A percentile compares a stretch with the other conserved stretches of the same genome.
Evolutionary conservation across 1,284 basidiomycete species (phyloP).

Genomic region (Gymnopus androsaceus): DNA sequence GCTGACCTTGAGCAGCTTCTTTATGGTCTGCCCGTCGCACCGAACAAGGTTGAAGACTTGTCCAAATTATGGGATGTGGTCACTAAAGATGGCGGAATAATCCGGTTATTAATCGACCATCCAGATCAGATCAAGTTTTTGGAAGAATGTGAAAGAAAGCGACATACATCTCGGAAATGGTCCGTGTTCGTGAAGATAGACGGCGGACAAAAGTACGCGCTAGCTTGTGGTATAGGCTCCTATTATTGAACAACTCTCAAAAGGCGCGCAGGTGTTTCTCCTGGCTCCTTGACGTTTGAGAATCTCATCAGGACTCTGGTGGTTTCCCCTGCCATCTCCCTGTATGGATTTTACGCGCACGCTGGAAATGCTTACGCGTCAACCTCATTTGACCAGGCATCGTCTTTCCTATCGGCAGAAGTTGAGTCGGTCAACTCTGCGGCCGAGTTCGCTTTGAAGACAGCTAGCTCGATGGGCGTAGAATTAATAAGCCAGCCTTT

Average conservation of each 20-base stretch:
- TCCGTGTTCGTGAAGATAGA: slow-evolving; percentile 83
- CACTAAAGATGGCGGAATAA: slow-evolving; percentile 48
- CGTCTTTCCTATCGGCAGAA: slow-evolving; percentile 69
- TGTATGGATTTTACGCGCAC: slow-evolving; percentile 87
- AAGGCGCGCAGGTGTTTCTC: slow-evolving; percentile 81
- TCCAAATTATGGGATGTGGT: slow-evolving; percentile 60
- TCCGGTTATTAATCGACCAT: slow-evolving; percentile 78
- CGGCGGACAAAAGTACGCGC: slow-evolving; percentile 66
- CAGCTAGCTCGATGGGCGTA: slow-evolving; percentile 41
- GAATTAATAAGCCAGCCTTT: slow-evolving; percentile 48
- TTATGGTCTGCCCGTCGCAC: slow-evolving; percentile 72
- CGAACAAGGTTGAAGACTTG: slow-evolving; percentile 76
- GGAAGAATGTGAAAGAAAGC: slow-evolving; percentile 53
- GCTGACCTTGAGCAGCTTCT: slow-evolving; percentile 57
- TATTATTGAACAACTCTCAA: not conserved
- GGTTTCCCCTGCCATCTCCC: slow-evolving; percentile 53
- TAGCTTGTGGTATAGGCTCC: not conserved
- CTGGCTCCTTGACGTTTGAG: slow-evolving; percentile 55
- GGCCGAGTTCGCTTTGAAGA: slow-evolving; percentile 56
- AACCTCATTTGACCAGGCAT: slow-evolving; percentile 62
- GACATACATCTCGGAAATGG: slow-evolving; percentile 54
- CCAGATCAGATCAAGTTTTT: slow-evolving; percentile 70
- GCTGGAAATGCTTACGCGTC: slow-evolving; percentile 79
- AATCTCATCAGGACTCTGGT: slow-evolving; percentile 55
- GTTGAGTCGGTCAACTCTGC: slow-evolving; percentile 71